Evolutionary conservation across 176 grass and related monocot species (phyloP), one percentile per base, ranked within the genome.

Genomic region (Triticum timopheevii): DNA sequence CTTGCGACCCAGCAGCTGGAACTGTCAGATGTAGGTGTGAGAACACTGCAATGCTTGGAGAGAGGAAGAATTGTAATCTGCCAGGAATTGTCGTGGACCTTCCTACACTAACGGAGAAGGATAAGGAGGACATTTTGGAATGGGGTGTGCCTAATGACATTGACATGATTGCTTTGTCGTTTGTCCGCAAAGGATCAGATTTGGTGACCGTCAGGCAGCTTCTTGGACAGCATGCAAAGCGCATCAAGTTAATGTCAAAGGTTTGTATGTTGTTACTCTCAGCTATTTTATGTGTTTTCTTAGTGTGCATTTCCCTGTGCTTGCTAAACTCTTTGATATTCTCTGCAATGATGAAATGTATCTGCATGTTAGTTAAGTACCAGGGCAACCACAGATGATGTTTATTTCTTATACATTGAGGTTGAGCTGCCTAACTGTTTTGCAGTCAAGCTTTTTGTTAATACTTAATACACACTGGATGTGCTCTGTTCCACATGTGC

Each of bases 181-280:
- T 98, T 85, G 95, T 98, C 58, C 93, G 95, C 23, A 98, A 98
- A 86, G 95, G 95, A 70, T 98, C 93, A 19, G 95, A 98, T 93
- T 87, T 98, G 67, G 95, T 98, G 59, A 95, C 39, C 22, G 95
- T 98, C 20, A 81, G 87, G 10, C 79, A 90, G 65, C 61, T 98
- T 80, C 95, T 98, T 77, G 95, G 95, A 40, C 61, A 86, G 4
- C 76, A 95, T 87, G 86, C 95, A 65, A 98, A 93, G 61, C 89
- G 77, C 63, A 98, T 98, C 34, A 98, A 92, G 85, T 79, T 98
- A 77, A 98, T 98, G 95, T 98, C 95, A 73, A 98, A 98, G 93
- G 95, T 98, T 66, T 77, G 91, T 82, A 66, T 73, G 27, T 24
- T 68, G 31, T 78, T 59, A 62, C 42, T 71, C 12, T 11, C 5